phyloP scores from a whole-genome alignment of 495 filamentous ascomycete species.

The Poronia punctata region DNA sequence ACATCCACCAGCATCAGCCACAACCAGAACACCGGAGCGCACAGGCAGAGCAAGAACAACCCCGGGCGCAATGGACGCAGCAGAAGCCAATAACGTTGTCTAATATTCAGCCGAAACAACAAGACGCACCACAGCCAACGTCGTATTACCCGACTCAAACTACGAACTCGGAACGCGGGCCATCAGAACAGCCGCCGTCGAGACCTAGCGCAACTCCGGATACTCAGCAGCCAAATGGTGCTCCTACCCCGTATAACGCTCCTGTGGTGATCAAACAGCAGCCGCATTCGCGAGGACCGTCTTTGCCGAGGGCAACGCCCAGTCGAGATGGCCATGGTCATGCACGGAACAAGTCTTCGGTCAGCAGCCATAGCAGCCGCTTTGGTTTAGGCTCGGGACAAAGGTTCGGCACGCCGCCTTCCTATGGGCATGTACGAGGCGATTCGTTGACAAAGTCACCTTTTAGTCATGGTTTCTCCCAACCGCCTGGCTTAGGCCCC shows the following conservation, averaged over 20 bases:
- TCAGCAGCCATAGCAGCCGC: constrained; percentile 17
- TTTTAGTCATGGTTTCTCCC: constrained; percentile 24
- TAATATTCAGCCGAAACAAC: neutral
- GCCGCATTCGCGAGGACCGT: constrained; percentile 8
- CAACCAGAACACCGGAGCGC: too few relatives aligned
- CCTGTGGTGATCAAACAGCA: constrained; percentile 1
- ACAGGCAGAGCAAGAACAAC: too few relatives aligned
- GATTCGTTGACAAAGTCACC: constrained; percentile 24
- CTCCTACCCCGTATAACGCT: neutral
- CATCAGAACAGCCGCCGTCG: neutral
- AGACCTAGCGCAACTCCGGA: neutral
- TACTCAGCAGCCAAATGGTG: neutral
- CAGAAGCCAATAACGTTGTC: neutral
- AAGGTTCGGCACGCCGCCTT: constrained; percentile 25
- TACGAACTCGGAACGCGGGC: constrained; percentile 5
- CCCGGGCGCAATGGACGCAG: constrained; percentile 1
- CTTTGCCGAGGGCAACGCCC: constrained; percentile 13
- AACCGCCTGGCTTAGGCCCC: constrained; percentile 23
- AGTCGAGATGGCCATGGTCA: constrained; percentile 17
- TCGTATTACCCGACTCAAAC: constrained; percentile 10
- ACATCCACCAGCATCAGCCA: too few relatives aligned
- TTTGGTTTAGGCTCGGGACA: constrained; percentile 19
- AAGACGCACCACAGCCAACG: constrained; percentile 9
- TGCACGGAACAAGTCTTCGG: constrained; percentile 20
- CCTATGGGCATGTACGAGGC: constrained; percentile 19